Base-by-base conservation (phyloP, 2,329 filamentous ascomycete species). In the Penicillium sp. region DNA sequence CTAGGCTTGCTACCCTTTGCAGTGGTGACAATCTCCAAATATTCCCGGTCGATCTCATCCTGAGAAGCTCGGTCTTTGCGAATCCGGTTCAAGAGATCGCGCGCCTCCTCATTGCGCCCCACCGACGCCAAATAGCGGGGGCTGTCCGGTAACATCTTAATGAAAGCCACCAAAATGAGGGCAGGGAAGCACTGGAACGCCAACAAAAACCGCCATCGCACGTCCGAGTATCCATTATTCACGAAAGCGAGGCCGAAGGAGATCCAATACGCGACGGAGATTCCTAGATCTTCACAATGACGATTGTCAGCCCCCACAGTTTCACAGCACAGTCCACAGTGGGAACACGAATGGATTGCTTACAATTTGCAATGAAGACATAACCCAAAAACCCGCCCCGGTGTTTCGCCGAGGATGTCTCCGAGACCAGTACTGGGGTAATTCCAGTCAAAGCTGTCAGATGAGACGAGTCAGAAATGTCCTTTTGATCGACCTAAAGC, bases 331-430 rank as follows among this genome's bases (percentile, higher is more conserved):
- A 40, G 38, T 40, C 38, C 38, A 39, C 9, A 3, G 18, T n/a
- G 29, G 24, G 44, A n/a, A 10, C 21, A 8, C 5, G 8, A 31
- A 34, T 43, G 5, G 16, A 14, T 16, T 10, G 31, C 66, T 56
- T 54, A 71, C 68, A 81, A 60, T 82, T 81, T 38, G 79, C 79
- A 48, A 81, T 77, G 62, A 82, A 82, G 42, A 81, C 77, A 50
- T 79, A 77, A 16, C 74, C 79, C 32, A 81, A 70, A 48, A 69
- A 77, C 2, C 72, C 74, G 51, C 80, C 79, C 4, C 80, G 73
- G 56, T 79, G 75, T 24, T 72, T 65, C 5, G 79, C 76, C 3
- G 73, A 68, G 3, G 79, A 79, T 2, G 75, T 75, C 62, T 82
- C 80, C 1, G 77, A 76, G 40, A 81, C 75, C 51, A 79, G 69